phyloP scores from a whole-genome alignment of 306 rosid species.

The Prunus mira region DNA sequence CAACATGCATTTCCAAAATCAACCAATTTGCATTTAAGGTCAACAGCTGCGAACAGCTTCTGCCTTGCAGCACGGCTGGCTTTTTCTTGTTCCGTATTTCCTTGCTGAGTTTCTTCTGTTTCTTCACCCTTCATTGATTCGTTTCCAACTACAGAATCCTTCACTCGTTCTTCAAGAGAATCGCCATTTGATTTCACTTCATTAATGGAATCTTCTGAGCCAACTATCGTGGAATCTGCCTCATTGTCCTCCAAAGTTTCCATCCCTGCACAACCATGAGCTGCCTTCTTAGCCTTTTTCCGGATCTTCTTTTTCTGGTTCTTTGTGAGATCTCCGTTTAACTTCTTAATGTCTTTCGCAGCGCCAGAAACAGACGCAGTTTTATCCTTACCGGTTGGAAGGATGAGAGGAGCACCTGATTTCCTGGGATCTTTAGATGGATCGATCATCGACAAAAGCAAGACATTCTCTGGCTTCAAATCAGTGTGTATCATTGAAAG shows the following conservation, averaged over 20 bases:
- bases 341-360: constrained; percentile 45
- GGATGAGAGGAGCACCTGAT: constrained; percentile 62
- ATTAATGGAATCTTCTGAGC: constrained; percentile 35
- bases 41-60: constrained; percentile 56
- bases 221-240: constrained; percentile 36
- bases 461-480: constrained; percentile 80
- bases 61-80: constrained; percentile 57
- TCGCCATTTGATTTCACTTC: constrained; percentile 37
- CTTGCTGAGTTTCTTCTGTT: constrained; percentile 35
- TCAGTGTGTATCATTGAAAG: constrained; percentile 88
- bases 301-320: constrained; percentile 76
- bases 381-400: constrained; percentile 51
- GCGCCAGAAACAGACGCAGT: constrained; percentile 32
- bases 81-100: constrained; percentile 45
- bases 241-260: constrained; percentile 53
- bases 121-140: constrained; percentile 34
- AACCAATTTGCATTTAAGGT: constrained; percentile 77
- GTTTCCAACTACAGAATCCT: constrained; percentile 38
- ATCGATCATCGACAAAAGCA: constrained; percentile 64
- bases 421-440: constrained; percentile 75
- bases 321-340: constrained; percentile 59
- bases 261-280: constrained; percentile 57
- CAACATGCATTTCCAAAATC: constrained; percentile 95
- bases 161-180: constrained; percentile 40
- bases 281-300: constrained; percentile 75